Percentiles rank a stretch among this genome's conserved stretches.
Conservation (phyloP, 1,139 yeast genomes). For the Sugiyamaella paludigena region DNA sequence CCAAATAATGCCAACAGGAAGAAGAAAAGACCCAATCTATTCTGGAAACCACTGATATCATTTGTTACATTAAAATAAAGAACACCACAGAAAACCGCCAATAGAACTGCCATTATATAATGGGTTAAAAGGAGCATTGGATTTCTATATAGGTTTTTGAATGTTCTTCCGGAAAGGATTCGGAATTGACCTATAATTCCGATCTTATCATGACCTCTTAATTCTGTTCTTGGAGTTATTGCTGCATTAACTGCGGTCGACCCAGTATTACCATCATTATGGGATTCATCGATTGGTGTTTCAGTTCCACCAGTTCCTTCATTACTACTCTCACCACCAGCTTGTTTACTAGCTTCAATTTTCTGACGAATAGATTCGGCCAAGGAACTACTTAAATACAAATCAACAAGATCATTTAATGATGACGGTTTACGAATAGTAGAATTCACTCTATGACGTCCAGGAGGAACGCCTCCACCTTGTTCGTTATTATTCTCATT, state of each 20-base stretch:
- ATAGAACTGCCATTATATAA: conserved; percentile 67
- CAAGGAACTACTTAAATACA: conserved; percentile 50
- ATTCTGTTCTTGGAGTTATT: conserved; percentile 10
- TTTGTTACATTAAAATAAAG: conserved; percentile 78
- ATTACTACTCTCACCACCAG: conserved; percentile 7
- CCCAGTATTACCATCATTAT: conserved; percentile 37
- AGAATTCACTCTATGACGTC: not conserved
- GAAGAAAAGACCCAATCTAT: conserved; percentile 88
- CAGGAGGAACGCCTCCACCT: conserved; percentile 3
- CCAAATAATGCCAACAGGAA: conserved; percentile 89
- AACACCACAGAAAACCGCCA: conserved; percentile 83
- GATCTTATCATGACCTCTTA: conserved; percentile 46
- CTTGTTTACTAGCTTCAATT: conserved; percentile 36
- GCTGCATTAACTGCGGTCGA: conserved; percentile 4
- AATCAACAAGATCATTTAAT: conserved; percentile 30
- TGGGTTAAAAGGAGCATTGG: conserved; percentile 83
- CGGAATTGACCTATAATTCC: conserved; percentile 58
- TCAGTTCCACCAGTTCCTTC: conserved; percentile 2
- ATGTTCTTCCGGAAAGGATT: conserved; percentile 78
- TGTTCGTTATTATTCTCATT: conserved; percentile 30
- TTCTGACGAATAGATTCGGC: conserved; percentile 50
- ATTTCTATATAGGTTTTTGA: conserved; percentile 87
- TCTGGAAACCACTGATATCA: conserved; percentile 95
- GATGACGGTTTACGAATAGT: conserved; percentile 10
- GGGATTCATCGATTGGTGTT: conserved; percentile 20